Evolutionary conservation across 2,329 filamentous ascomycete species (phyloP).

Genomic region (Diaporthe citriasiana): DNA sequence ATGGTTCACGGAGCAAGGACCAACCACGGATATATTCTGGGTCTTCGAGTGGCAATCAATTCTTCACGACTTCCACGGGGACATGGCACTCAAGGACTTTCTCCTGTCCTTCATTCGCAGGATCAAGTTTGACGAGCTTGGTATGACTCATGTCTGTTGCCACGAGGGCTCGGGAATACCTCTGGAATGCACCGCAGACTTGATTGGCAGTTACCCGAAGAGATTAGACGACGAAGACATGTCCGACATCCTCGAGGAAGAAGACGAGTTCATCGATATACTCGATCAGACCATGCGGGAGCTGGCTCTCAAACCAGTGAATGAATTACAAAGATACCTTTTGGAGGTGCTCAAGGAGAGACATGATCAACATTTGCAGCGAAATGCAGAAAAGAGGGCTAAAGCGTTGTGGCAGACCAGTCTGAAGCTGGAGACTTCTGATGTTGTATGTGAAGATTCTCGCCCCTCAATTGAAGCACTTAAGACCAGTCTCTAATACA

Average conservation of each 20-base stretch:
- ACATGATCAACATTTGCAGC: background rate
- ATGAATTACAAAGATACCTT: background rate
- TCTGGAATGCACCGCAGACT: too few species aligned
- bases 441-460: background rate
- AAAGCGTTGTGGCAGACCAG: background rate
- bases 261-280: background rate
- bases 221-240: background rate
- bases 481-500: background rate
- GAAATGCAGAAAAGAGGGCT: background rate
- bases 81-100: background rate
- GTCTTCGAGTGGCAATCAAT: constrained; percentile 5
- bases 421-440: background rate
- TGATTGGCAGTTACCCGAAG: background rate
- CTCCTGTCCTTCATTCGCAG: background rate
- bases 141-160: constrained; percentile 3
- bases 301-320: background rate
- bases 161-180: background rate
- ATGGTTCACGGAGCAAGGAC: background rate
- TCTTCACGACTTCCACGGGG: background rate
- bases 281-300: background rate
- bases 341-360: background rate
- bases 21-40: background rate
- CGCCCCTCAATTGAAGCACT: background rate
- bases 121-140: background rate
- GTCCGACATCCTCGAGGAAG: background rate